Evolutionary conservation across 768 basidiomycete genomes (phyloP).

Genomic region (Botryobasidium botryosum): DNA sequence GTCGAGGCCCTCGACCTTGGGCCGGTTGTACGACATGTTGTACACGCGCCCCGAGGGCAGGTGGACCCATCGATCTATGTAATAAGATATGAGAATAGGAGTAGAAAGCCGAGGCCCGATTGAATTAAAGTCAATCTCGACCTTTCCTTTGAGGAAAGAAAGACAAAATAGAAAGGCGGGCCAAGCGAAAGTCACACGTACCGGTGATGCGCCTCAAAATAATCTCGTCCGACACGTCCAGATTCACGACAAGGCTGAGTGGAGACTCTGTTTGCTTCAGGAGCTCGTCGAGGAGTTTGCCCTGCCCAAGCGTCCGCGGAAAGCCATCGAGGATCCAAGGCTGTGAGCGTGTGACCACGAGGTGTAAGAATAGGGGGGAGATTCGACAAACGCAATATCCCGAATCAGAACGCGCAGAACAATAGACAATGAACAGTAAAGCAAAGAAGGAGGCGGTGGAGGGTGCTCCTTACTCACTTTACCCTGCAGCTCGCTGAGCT

Average conservation of each 20-base stretch:
- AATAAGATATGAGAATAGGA: background rate
- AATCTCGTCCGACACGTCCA: constrained; percentile 76
- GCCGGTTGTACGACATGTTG: constrained; percentile 76
- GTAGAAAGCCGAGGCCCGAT: background rate
- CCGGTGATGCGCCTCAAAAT: constrained; percentile 68
- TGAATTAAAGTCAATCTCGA: background rate
- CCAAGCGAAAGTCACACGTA: constrained; percentile 11
- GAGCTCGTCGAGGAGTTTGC: constrained; percentile 56
- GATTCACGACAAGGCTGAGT: constrained; percentile 65
- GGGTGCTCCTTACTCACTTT: too few species aligned
- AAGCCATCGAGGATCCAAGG: constrained; percentile 92
- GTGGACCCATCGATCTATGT: constrained; percentile 68
- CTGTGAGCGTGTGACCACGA: too few species aligned
- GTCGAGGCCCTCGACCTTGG: constrained; percentile 61
- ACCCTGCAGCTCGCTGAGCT: constrained; percentile 49
- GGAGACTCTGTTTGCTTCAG: constrained; percentile 41
- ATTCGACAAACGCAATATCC: too few species aligned
- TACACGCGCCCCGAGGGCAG: constrained; percentile 78
- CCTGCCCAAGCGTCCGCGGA: constrained; percentile 77
- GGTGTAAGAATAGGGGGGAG: background rate
- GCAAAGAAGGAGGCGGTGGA: too few species aligned
- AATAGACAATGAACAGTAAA: constrained; percentile 11
- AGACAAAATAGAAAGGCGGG: background rate
- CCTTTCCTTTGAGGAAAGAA: background rate
- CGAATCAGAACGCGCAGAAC: background rate